These are phyloP conservation scores for Cutaneotrichosporon sp. DNA, from an alignment of 1,284 basidiomycete species.

Conservation along the genomic window DNA sequence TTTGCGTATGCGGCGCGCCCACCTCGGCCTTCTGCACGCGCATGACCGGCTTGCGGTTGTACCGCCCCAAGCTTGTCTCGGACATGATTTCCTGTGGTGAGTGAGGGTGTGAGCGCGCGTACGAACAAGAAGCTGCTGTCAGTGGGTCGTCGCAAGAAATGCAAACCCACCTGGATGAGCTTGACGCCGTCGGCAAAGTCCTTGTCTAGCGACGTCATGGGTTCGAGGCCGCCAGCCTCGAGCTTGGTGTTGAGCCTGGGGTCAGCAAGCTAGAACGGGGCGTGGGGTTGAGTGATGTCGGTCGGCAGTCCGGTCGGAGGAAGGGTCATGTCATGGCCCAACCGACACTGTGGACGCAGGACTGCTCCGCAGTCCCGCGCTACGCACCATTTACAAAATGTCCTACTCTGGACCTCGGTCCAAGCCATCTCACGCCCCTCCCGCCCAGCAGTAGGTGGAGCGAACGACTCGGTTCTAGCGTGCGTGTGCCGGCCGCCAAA, in stretches of 20 bases:
- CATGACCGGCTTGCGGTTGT: constrained; percentile 84
- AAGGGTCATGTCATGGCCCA: too few species aligned
- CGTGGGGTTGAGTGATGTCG: too few species aligned
- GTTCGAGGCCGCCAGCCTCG: constrained; percentile 72
- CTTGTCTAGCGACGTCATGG: constrained; percentile 83
- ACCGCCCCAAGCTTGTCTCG: constrained; percentile 82
- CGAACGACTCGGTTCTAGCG: constrained; percentile 8
- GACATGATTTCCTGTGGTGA: constrained; percentile 82
- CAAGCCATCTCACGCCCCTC: constrained; percentile 11
- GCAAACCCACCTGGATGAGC: constrained; percentile 61
- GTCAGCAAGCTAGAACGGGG: neutral
- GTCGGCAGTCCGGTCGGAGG: too few species aligned
- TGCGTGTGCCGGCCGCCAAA: constrained; percentile 2
- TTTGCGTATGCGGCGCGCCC: constrained; percentile 1
- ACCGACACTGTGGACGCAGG: too few species aligned
- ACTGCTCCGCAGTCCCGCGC: neutral
- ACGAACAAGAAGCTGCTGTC: constrained; percentile 64
- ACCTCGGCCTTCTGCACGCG: constrained; percentile 89
- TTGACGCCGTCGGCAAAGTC: constrained; percentile 94
- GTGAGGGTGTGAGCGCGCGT: neutral
- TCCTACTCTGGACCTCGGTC: constrained; percentile 28
- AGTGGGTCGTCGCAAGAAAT: too few species aligned
- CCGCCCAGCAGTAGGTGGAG: neutral
- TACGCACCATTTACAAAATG: constrained; percentile 46
- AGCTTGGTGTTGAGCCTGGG: constrained; percentile 91